Conservation (phyloP, 2,329 filamentous ascomycete genomes). For the Cryphonectria radicalis region DNA sequence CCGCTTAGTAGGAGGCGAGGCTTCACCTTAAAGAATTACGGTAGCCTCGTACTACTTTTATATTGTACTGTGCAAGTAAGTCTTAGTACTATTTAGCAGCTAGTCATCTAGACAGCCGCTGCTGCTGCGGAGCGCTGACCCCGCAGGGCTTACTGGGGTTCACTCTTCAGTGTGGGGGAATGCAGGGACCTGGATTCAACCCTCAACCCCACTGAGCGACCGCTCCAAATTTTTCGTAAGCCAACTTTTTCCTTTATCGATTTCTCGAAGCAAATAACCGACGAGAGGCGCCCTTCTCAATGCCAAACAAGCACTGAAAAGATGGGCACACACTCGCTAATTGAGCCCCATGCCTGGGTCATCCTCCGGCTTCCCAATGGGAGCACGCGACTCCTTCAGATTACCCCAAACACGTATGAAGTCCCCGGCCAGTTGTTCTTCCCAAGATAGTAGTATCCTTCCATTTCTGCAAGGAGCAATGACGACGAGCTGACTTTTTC, state of each 20-base stretch:
- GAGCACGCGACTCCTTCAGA: constrained; percentile 59
- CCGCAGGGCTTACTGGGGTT: neutral
- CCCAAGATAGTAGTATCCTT: constrained; percentile 21
- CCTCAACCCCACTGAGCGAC: neutral
- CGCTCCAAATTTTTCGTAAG: constrained; percentile 5
- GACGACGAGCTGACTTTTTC: constrained; percentile 22
- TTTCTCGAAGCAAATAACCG: neutral
- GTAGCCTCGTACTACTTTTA: no score
- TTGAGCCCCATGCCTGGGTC: constrained; percentile 65
- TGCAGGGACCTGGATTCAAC: neutral
- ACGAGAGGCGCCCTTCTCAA: neutral
- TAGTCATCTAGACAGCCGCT: neutral
- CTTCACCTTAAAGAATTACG: neutral
- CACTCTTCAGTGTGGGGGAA: neutral
- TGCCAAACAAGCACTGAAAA: constrained; percentile 2
- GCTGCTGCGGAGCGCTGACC: neutral
- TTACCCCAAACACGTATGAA: constrained; percentile 62
- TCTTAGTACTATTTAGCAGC: neutral
- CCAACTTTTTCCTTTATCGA: constrained; percentile 17
- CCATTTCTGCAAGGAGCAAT: neutral
- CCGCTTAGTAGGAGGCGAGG: neutral
- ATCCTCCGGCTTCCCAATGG: constrained; percentile 64
- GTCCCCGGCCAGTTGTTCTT: constrained; percentile 9
- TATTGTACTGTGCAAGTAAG: no score
- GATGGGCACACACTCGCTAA: constrained; percentile 46